Evolutionary conservation across 352 stramenopile genomes (phyloP).

Genomic region (Phytophthora pseudosyringae): DNA sequence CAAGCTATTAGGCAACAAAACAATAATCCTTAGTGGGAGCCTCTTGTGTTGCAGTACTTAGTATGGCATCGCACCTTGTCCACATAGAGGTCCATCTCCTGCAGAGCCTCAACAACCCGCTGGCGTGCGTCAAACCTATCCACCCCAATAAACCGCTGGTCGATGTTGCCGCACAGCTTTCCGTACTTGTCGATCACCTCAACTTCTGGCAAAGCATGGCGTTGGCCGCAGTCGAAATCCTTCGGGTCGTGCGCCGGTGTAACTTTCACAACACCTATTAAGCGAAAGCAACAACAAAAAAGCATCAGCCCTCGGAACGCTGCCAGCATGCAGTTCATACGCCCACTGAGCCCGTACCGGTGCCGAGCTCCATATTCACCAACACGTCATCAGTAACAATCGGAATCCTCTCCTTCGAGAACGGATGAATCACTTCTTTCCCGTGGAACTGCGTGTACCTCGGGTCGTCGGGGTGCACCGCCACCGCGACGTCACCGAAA

Average conservation of each 20-base stretch:
- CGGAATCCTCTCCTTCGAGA: constrained; percentile 88
- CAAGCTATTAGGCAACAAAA: constrained; percentile 40
- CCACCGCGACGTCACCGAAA: constrained; percentile 98
- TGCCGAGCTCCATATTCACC: constrained; percentile 99
- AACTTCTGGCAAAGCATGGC: constrained; percentile 90
- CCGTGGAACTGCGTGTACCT: constrained; percentile 96
- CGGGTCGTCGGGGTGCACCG: constrained; percentile 96
- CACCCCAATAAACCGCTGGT: constrained; percentile 90
- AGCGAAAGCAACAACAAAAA: constrained; percentile 1
- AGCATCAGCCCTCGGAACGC: neutral
- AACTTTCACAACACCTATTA: constrained; percentile 90
- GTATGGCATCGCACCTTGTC: constrained; percentile 90
- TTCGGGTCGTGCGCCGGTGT: constrained; percentile 99
- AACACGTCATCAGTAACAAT: constrained; percentile 96
- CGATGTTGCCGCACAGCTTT: constrained; percentile 75
- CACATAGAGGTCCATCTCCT: constrained; percentile 87
- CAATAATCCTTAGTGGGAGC: neutral
- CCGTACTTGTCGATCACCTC: constrained; percentile 80
- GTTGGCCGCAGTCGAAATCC: constrained; percentile 98
- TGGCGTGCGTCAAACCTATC: constrained; percentile 96
- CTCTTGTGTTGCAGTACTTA: neutral
- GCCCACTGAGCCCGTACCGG: constrained; percentile 81
- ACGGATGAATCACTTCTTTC: constrained; percentile 96
- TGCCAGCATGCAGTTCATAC: neutral
- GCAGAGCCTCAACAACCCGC: constrained; percentile 92